phyloP scores from a whole-genome alignment of 2,329 filamentous ascomycete genomes.

The Ascochyta clinopodiicola region DNA sequence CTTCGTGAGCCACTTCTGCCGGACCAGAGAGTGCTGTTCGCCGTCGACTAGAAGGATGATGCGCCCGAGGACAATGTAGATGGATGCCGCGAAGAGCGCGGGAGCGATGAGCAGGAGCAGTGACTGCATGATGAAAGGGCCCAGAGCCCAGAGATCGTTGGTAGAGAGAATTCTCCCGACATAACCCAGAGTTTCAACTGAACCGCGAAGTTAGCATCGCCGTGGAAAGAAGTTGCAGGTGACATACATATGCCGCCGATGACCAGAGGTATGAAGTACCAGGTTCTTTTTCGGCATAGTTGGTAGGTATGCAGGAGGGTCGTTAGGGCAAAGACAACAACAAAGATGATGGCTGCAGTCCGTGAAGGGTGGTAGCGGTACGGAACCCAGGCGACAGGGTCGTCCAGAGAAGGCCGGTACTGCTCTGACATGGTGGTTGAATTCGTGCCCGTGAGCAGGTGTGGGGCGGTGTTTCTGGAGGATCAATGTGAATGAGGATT shows the following conservation, averaged over 20 bases:
- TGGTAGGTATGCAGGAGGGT: constrained; percentile 53
- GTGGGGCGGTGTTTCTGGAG: too few relatives aligned
- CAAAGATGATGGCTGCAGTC: constrained; percentile 55
- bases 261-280: constrained; percentile 60
- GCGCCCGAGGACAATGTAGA: constrained; percentile 58
- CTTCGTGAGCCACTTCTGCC: constrained; percentile 51
- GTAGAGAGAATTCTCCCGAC: constrained; percentile 50
- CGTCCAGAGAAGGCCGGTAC: constrained; percentile 14
- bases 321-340: constrained; percentile 53
- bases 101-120: constrained; percentile 55
- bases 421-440: neutral
- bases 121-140: constrained; percentile 52
- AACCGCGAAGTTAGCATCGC: neutral
- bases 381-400: constrained; percentile 44
- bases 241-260: constrained; percentile 53
- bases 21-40: constrained; percentile 49
- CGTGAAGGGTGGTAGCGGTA: constrained; percentile 53
- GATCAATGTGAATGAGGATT: neutral
- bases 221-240: too few relatives aligned
- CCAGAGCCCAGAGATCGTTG: constrained; percentile 42
- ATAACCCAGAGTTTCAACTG: constrained; percentile 59
- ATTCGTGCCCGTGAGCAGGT: too few relatives aligned
- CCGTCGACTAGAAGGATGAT: constrained; percentile 51
- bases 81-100: constrained; percentile 55
- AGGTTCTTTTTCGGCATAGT: constrained; percentile 52